These are phyloP conservation scores for Peribolospora kevripleyi DNA, from an alignment of 768 basidiomycete species.

Conservation along the genomic window DNA sequence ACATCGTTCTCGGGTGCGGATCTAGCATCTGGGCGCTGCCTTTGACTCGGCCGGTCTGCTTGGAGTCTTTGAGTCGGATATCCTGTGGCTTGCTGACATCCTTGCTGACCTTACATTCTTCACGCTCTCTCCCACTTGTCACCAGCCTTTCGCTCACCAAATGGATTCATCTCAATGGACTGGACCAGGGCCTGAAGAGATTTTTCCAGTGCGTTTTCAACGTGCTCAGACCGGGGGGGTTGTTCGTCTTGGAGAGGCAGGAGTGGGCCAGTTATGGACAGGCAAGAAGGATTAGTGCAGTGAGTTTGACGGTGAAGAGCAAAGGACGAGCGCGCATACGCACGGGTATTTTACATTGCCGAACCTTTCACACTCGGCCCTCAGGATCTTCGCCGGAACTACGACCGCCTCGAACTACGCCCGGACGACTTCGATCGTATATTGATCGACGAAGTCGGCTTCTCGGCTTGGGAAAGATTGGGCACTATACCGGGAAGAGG, in stretches of 20 bases:
- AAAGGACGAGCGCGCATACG: no score
- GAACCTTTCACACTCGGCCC: no score
- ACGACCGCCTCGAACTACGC: no score
- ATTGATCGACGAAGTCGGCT: no score
- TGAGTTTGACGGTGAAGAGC: no score
- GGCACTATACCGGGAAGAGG: no score
- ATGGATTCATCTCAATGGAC: conserved; percentile 70
- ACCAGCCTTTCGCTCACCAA: conserved; percentile 61
- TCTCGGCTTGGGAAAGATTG: no score
- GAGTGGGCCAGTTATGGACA: conserved; percentile 63
- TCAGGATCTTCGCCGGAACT: no score
- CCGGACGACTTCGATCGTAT: no score
- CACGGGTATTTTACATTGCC: no score
- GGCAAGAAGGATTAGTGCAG: conserved; percentile 31
- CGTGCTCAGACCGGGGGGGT: conserved; percentile 33
- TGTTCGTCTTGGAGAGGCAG: conserved; percentile 60
- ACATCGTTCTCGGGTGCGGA: conserved; percentile 54
- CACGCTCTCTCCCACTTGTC: background rate
- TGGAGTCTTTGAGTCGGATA: no score
- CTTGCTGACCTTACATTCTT: background rate
- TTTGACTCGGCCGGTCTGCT: background rate
- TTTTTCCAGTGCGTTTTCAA: conserved; percentile 43
- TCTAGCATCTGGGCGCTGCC: background rate
- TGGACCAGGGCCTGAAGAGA: conserved; percentile 40
- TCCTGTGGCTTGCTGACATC: background rate